phyloP scores from a whole-genome alignment of 345 rosid species.

The Sisymbrium altissimum region DNA sequence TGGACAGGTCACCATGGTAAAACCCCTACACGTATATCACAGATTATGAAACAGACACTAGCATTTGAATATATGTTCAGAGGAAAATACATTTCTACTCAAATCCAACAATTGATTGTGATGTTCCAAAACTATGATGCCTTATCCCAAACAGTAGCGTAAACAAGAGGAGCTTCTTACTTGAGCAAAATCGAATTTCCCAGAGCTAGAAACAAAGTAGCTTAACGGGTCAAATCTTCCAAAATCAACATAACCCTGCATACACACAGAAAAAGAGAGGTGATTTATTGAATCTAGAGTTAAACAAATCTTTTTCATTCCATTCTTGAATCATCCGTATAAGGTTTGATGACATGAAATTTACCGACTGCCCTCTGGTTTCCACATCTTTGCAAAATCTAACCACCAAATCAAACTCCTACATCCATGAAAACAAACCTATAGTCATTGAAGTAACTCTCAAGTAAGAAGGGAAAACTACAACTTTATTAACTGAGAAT shows the following conservation, averaged over 20 bases:
- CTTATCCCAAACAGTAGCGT: constrained; percentile 1
- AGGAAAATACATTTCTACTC: background rate
- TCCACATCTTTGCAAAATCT: constrained; percentile 94
- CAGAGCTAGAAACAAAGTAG: constrained; percentile 63
- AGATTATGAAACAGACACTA: too few species aligned
- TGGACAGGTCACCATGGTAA: constrained; percentile 71
- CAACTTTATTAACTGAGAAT: background rate
- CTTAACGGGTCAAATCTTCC: constrained; percentile 65
- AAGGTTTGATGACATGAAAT: constrained; percentile 28
- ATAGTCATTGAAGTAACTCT: background rate
- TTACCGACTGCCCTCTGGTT: constrained; percentile 76
- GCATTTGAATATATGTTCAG: background rate
- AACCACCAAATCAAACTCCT: constrained; percentile 73
- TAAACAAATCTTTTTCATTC: background rate
- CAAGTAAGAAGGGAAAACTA: background rate
- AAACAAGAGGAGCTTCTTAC: constrained; percentile 41
- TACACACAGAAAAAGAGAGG: background rate
- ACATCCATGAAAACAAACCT: constrained; percentile 22
- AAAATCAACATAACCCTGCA: constrained; percentile 90
- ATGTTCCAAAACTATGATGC: background rate
- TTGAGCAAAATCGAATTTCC: constrained; percentile 62
- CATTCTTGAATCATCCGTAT: background rate
- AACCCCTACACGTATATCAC: constrained; percentile 42
- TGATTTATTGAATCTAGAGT: background rate
- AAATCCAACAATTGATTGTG: background rate